A percentile compares a stretch with the other conserved stretches of the same genome.
phyloP scores from a whole-genome alignment of 2,329 filamentous ascomycete genomes.

The Hymenoscyphus albidus region DNA sequence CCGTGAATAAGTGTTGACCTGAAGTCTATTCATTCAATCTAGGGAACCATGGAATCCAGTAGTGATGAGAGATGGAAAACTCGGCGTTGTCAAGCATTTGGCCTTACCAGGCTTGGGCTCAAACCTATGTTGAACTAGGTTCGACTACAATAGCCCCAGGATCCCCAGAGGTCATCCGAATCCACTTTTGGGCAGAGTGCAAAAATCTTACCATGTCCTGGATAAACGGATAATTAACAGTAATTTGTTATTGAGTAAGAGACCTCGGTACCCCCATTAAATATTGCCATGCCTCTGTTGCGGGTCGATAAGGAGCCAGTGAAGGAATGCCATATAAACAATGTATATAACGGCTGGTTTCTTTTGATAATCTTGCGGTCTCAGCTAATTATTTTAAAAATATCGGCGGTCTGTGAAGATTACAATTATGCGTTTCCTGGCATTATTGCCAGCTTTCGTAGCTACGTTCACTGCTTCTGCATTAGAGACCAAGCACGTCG shows the following conservation, averaged over 20 bases:
- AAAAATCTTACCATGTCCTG: not conserved
- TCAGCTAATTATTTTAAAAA: too few species aligned
- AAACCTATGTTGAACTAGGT: too few species aligned
- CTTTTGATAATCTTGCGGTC: too few species aligned
- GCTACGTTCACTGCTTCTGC: not conserved
- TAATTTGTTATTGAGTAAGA: not conserved
- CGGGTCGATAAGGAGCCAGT: not conserved
- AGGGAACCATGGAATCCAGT: too few species aligned
- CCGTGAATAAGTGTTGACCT: too few species aligned
- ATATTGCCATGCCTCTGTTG: not conserved
- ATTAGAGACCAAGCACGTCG: not conserved
- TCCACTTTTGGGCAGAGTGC: not conserved
- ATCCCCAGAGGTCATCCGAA: not conserved
- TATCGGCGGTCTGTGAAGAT: too few species aligned
- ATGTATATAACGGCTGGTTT: too few species aligned
- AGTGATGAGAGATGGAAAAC: too few species aligned
- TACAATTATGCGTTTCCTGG: not conserved
- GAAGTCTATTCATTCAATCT: too few species aligned
- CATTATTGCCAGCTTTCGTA: not conserved
- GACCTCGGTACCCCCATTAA: not conserved
- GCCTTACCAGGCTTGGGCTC: too few species aligned
- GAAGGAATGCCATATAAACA: not conserved
- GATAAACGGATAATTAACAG: not conserved
- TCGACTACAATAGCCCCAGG: too few species aligned
- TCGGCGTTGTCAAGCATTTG: too few species aligned